Evolutionary conservation across 2,329 filamentous ascomycete genomes (phyloP), one percentile per base, ranked within the genome.

Genomic region (Pseudomassariella vexata): DNA sequence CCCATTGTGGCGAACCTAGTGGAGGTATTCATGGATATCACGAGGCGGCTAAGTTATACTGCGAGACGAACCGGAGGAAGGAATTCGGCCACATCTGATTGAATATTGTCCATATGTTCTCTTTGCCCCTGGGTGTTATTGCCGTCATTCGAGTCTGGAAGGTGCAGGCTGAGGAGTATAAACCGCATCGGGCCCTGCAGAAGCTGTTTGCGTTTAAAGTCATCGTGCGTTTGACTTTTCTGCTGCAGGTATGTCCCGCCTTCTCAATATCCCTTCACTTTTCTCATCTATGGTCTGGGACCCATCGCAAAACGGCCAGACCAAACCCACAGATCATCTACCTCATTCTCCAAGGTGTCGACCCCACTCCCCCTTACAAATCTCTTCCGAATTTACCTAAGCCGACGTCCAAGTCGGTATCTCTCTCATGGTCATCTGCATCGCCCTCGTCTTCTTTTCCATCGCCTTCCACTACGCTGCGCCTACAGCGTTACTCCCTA

Each of bases 11-110:
- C 49, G 19, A 23, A 56, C n/a, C 14, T 48, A 4, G 66, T 53
- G 63, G 71, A 40, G 62, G 76, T 52, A 19, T 27, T 50, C 19
- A 48, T 49, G n/a, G 46, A 44, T 25, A 44, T 55, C 32, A 52
- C 53, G 42, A 59, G 25, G 47, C 41, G 1, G 41, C 40, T 1
- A 45, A 46, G 5, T 43, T 49, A 10, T 59, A 51, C 40, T 59
- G 56, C 37, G 46, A 53, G 12, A 49, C 40, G 5, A 46, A 46
- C 10, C 49, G 42, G 19, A 46, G 45, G 23, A 20, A 47, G 5
- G 39, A 50, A 28, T 53, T 49, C 23, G 53, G 52, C 9, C 52
- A 55, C 19, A 37, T 59, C 5, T 57, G 50, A 39, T 34, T 57
- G n/a, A 33, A 44, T n/a, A 49, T 56, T 20, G 34, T 49, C 16